phyloP scores from a whole-genome alignment of 805 yeast species.

The Tetrapisispora nanseiensis region DNA sequence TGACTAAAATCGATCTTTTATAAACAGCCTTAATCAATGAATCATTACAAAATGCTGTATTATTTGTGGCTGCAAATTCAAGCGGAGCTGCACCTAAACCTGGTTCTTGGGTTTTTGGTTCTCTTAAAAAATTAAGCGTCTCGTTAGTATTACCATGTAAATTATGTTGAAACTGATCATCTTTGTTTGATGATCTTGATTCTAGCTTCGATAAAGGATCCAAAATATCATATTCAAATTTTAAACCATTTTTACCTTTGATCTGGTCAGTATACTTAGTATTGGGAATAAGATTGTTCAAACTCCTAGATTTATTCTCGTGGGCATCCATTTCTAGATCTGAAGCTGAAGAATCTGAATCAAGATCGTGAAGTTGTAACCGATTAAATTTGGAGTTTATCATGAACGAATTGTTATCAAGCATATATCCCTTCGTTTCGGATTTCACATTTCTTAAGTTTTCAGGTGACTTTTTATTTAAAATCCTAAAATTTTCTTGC shows the following conservation, averaged over 20 bases:
- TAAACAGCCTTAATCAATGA: constrained; percentile 47
- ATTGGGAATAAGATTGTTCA: constrained; percentile 21
- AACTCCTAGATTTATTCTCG: constrained; percentile 14
- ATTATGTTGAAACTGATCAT: not conserved
- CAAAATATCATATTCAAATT: constrained; percentile 18
- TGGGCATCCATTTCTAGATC: not conserved
- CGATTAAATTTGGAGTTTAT: not conserved
- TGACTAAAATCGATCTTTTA: constrained; percentile 50
- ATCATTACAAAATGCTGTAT: constrained; percentile 42
- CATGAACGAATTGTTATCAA: not conserved
- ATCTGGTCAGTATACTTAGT: constrained; percentile 9
- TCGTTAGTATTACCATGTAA: not conserved
- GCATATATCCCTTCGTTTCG: too few species aligned
- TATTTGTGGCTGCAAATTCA: too few species aligned
- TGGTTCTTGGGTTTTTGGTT: too few species aligned
- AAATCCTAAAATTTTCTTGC: too few species aligned
- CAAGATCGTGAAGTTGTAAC: not conserved
- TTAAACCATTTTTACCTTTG: constrained; percentile 10
- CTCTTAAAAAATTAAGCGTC: too few species aligned
- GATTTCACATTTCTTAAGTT: too few species aligned
- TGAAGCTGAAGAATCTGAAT: not conserved
- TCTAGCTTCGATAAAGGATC: constrained; percentile 22
- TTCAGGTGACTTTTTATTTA: too few species aligned
- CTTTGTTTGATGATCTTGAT: not conserved
- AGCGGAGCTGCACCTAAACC: too few species aligned